Conservation (phyloP, 257 asterid species). For the Nemophila menziesii region DNA sequence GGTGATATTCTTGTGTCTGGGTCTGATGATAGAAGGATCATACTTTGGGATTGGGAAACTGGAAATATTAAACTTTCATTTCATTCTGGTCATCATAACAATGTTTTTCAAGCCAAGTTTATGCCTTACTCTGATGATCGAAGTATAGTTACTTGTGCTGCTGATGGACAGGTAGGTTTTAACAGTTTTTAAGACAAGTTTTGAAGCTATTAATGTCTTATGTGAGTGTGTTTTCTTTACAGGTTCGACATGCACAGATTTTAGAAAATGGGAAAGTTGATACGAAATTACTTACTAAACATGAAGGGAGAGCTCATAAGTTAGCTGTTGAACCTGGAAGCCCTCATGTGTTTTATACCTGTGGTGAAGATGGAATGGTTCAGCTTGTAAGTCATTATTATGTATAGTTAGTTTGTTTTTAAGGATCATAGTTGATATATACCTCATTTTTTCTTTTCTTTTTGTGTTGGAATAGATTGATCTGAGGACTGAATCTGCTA, state of each 20-base stretch:
- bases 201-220: not conserved
- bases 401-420: not conserved
- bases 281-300: slow-evolving; percentile 47
- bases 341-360: slow-evolving; percentile 68
- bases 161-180: slow-evolving; percentile 80
- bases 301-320: slow-evolving; percentile 63
- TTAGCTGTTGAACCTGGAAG: slow-evolving; percentile 88
- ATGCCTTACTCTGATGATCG: slow-evolving; percentile 81
- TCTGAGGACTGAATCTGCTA: slow-evolving; percentile 58
- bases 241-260: slow-evolving; percentile 81
- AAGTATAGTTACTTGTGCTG: slow-evolving; percentile 81
- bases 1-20: slow-evolving; percentile 79
- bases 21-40: slow-evolving; percentile 74
- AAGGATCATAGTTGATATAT: not conserved
- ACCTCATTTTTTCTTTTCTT: not conserved
- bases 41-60: slow-evolving; percentile 93
- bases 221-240: slow-evolving; percentile 3
- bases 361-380: slow-evolving; percentile 91
- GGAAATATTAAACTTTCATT: slow-evolving; percentile 50
- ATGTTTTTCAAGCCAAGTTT: slow-evolving; percentile 80
- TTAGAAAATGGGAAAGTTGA: slow-evolving; percentile 51
- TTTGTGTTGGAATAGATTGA: slow-evolving; percentile 48
- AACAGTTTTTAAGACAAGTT: not conserved
- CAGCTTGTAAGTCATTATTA: slow-evolving; percentile 53
- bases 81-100: slow-evolving; percentile 70